These are phyloP conservation scores for Trichoderma breve DNA, from an alignment of 2,329 filamentous ascomycete species.

Conservation along the genomic window DNA sequence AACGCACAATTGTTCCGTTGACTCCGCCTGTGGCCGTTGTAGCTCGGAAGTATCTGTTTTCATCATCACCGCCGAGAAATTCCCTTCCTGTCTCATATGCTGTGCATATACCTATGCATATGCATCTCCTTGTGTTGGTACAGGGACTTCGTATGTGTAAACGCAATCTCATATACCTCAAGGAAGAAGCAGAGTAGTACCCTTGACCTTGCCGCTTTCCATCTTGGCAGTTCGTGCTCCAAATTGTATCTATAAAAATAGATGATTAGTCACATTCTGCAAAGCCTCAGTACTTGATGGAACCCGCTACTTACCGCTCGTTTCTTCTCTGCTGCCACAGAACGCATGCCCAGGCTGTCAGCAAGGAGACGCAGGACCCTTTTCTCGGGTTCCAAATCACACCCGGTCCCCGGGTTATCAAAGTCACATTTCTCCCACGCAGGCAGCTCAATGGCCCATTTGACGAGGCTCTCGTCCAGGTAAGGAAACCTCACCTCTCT, in stretches of 20 bases:
- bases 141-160: not conserved
- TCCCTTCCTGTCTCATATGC: not conserved
- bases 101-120: not conserved
- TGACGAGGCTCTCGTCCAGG: constrained; percentile 82
- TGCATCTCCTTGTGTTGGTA: not conserved
- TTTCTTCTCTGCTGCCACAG: constrained; percentile 84
- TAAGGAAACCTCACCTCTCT: constrained; percentile 88
- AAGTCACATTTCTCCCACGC: constrained; percentile 91
- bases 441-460: constrained; percentile 70
- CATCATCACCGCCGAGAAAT: constrained; percentile 59
- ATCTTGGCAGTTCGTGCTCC: constrained; percentile 81
- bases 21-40: constrained; percentile 29
- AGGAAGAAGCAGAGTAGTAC: constrained; percentile 57
- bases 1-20: constrained; percentile 45
- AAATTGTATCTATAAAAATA: constrained; percentile 66
- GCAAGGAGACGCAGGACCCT: constrained; percentile 76
- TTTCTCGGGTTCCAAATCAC: constrained; percentile 71
- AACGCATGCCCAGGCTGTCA: constrained; percentile 66
- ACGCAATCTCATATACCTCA: constrained; percentile 30
- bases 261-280: not conserved
- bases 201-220: constrained; percentile 66
- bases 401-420: constrained; percentile 43
- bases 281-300: not conserved
- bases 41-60: constrained; percentile 74
- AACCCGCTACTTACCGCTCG: constrained; percentile 23